phyloP scores from a whole-genome alignment of 768 basidiomycete genomes.

The Amanita exitialis region DNA sequence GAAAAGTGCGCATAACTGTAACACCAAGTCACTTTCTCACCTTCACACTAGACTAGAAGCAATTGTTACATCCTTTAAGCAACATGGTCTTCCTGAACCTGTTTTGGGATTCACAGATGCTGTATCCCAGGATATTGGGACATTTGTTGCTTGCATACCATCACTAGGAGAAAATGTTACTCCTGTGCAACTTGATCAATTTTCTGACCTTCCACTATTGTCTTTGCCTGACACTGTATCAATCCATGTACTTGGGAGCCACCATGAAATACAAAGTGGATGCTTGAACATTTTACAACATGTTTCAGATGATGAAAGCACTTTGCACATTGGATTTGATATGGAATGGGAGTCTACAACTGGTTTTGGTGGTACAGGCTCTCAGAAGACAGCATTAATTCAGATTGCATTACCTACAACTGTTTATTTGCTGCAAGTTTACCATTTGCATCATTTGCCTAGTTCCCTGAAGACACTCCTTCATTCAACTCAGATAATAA shows the following conservation, averaged over 20 bases:
- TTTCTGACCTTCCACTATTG: conserved; percentile 6
- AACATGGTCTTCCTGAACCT: conserved; percentile 8
- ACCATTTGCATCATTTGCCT: conserved; percentile 4
- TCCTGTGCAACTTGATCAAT: conserved; percentile 6
- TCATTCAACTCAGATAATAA: conserved; percentile 6
- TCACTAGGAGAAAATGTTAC: conserved; percentile 7
- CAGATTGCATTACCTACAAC: conserved; percentile 6
- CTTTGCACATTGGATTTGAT: conserved; percentile 10
- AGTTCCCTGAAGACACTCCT: conserved; percentile 6
- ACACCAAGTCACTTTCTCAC: conserved; percentile 10
- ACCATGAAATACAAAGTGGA: conserved; percentile 8
- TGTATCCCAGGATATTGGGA: conserved; percentile 7
- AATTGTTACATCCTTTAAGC: conserved; percentile 4
- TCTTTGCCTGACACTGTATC: conserved; percentile 6
- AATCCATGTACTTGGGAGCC: conserved; percentile 4
- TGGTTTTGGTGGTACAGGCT: conserved; percentile 2
- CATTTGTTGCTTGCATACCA: conserved; percentile 11
- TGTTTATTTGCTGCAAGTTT: conserved; percentile 5
- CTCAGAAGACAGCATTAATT: conserved; percentile 10
- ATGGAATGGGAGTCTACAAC: conserved; percentile 11
- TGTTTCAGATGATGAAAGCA: conserved; percentile 1
- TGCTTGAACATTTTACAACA: conserved; percentile 3
- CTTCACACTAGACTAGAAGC: conserved; percentile 5
- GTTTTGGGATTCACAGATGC: conserved; percentile 9
- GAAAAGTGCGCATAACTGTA: too few relatives aligned